Evolutionary conservation across 306 rosid species (phyloP), one percentile per base, ranked within the genome.

Genomic region (Mimosa bimucronata): DNA sequence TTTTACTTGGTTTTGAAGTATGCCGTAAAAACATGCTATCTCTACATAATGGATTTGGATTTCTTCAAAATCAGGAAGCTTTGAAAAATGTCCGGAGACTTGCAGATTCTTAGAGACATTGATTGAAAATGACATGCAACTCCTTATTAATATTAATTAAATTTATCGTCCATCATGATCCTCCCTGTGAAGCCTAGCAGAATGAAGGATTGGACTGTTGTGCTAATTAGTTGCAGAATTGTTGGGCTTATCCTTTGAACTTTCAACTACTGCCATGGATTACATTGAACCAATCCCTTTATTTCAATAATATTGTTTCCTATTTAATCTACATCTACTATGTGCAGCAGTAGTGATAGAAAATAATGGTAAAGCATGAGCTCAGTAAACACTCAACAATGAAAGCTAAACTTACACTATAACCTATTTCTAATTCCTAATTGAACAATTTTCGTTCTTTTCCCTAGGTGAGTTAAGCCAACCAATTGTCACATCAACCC

Each of bases 41-140:
- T 52, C 23, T 19, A 52, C 25, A 58, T 21, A 57, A 23, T 55
- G 16, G 31, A 30, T 58, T 23, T 58, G 65, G 29, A 58, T 58
- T 58, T 58, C 30, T 23, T 77, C 97, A 92, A 79, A 95, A 88
- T 71, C 92, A 79, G 53, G 98, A 94, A 83, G 98, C 97, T 74
- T 67, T 95, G 72, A 92, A 90, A 81, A 89, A 91, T 83, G 90
- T 95, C 86, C 95, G 97, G 25, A 95, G 92, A 85, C 89, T 95
- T 45, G 82, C 94, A 92, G 93, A 97, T 92, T 78, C 44, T 75
- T 70, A 57, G 26, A n/a, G 52, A 68, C 66, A 60, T 60, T 4
- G 31, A 21, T 68, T 40, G 31, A 38, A 37, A 38, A 67, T n/a
- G 30, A 10, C 18, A 75, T 46, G 40, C 46, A 55, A 2, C 62